Percentiles rank a stretch among this genome's conserved stretches.
These are phyloP conservation scores for Monilinia laxa DNA, from an alignment of 2,329 filamentous ascomycete species.

Conservation along the genomic window DNA sequence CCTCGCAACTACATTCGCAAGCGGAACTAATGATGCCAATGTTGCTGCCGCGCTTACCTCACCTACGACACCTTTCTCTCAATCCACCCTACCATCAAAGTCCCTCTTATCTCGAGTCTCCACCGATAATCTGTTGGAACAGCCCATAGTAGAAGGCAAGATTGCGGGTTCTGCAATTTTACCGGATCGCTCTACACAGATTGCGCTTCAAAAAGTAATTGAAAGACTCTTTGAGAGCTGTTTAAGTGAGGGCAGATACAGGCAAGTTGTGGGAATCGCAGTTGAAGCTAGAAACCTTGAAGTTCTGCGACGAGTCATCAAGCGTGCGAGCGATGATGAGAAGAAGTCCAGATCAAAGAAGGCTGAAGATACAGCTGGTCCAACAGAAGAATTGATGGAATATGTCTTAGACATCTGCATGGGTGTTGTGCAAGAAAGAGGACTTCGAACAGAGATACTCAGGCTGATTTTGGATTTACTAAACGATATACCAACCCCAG, in stretches of 20 bases:
- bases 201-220: conserved; percentile 78
- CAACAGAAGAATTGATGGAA: conserved; percentile 91
- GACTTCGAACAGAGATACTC: conserved; percentile 79
- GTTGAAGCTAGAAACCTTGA: conserved; percentile 92
- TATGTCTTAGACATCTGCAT: conserved; percentile 95
- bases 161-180: conserved; percentile 43
- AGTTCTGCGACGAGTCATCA: conserved; percentile 81
- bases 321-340: conserved; percentile 84
- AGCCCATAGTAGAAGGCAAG: conserved; percentile 45
- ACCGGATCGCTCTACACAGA: conserved; percentile 68
- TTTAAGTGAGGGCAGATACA: conserved; percentile 80
- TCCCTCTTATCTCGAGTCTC: conserved; percentile 86
- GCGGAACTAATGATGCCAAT: conserved; percentile 63
- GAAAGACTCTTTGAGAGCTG: conserved; percentile 90
- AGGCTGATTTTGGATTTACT: conserved; percentile 92
- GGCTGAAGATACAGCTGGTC: conserved; percentile 53
- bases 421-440: conserved; percentile 93
- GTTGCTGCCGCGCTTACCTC: conserved; percentile 65
- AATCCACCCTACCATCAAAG: conserved; percentile 89
- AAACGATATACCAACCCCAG: conserved; percentile 85
- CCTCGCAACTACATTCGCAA: conserved; percentile 76
- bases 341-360: conserved; percentile 64
- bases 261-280: conserved; percentile 94
- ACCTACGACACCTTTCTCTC: conserved; percentile 91
- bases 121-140: conserved; percentile 57